Base-by-base conservation (phyloP, 2,329 filamentous ascomycete genomes). In the Paradendryphiella salina region DNA sequence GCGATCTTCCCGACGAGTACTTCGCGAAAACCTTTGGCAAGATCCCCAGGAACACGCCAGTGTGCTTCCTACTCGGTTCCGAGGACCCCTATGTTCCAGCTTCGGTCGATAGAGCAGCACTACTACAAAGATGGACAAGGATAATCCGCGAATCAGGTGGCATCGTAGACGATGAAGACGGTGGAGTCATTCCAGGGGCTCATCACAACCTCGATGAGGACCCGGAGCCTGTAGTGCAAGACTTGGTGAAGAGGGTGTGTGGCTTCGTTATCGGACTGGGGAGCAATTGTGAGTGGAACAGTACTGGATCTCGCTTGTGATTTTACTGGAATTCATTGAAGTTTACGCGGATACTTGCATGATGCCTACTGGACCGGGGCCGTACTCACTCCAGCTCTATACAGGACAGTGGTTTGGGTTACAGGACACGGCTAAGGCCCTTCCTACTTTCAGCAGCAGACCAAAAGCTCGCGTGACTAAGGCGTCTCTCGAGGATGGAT, bases 31-130 rank as follows among this genome's bases (percentile, higher is more conserved):
- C 86, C n/a, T 96, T 93, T 80, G 81, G 85, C 3, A 75, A 75
- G 41, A 76, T 90, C 47, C 75, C 82, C 44, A 50, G 56, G 6
- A 20, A 48, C 10, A 74, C 73, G n/a, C 82, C 84, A 1, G 71
- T 90, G 0, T 74, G 88, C 57, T 82, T 89, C 14, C 66, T 91
- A 26, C 83, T 85, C 51, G 86, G 86, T 1, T 85, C 77, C 5
- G 73, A 79, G 35, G 89, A 93, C 68, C 84, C 89, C 69, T 84
- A 78, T 64, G 80, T 90, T 1, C 84, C 87, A 0, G 50, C 63
- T 1, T 67, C 61, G 1, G 74, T 90, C 13, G 81, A 89, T 64
- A 84, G 85, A 63, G 72, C 74, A 21, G 77, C 65, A 2, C 70
- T 89, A 52, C 73, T 89, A 46, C 71, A 77, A 48, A 79, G 75